Evolutionary conservation across 2,329 filamentous ascomycete species (phyloP).

Genomic region (Cladosporium sphaerospermum): DNA sequence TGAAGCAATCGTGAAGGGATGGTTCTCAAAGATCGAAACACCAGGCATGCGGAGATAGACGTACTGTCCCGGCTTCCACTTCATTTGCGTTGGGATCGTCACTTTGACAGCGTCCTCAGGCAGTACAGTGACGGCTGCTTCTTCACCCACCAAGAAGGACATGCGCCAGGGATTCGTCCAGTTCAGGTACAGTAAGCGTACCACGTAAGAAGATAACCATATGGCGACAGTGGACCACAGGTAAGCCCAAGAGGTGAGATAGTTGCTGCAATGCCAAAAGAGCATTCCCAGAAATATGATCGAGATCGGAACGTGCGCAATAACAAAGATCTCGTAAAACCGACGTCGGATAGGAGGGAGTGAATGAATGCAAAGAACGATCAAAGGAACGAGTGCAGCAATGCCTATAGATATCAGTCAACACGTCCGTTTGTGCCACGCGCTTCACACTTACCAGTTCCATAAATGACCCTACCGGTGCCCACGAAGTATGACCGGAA

Average conservation of each 20-base stretch:
- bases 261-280: conserved; percentile 96
- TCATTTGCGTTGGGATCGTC: conserved; percentile 86
- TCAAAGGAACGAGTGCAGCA: conserved; percentile 72
- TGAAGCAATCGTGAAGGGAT: conserved; percentile 91
- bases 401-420: conserved; percentile 32
- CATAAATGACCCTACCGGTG: conserved; percentile 68
- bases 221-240: conserved; percentile 75
- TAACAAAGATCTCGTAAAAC: conserved; percentile 80
- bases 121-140: conserved; percentile 82
- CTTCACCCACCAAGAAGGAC: conserved; percentile 82
- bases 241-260: conserved; percentile 82
- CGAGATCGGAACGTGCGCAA: conserved; percentile 75
- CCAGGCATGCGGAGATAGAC: conserved; percentile 92
- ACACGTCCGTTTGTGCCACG: neutral
- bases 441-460: conserved; percentile 55
- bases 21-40: conserved; percentile 84
- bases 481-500: conserved; percentile 65
- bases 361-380: conserved; percentile 79
- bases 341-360: conserved; percentile 68
- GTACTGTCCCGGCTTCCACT: conserved; percentile 89
- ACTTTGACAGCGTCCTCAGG: conserved; percentile 93
- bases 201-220: conserved; percentile 66
- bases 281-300: conserved; percentile 75
- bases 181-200: conserved; percentile 79
- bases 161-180: conserved; percentile 76